phyloP scores from a whole-genome alignment of 345 rosid species.

The Trapa incisa region DNA sequence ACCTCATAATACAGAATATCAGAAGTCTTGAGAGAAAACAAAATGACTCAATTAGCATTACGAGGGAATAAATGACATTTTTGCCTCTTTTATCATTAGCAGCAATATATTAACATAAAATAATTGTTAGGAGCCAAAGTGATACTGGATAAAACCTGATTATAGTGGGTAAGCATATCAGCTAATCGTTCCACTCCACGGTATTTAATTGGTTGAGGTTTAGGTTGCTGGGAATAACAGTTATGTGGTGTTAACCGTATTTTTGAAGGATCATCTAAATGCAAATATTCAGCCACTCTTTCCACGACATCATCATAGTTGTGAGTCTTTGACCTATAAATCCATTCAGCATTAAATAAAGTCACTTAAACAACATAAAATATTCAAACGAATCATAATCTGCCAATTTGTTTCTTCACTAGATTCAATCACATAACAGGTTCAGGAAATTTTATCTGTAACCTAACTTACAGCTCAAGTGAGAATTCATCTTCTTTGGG shows the following conservation, averaged over 20 bases:
- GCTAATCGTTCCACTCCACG: slow-evolving; percentile 52
- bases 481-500: slow-evolving; percentile 64
- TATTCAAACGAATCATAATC: neutral
- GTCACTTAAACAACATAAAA: neutral
- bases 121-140: slow-evolving; percentile 4
- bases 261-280: slow-evolving; percentile 62
- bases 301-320: slow-evolving; percentile 69
- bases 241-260: slow-evolving; percentile 63
- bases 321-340: slow-evolving; percentile 47
- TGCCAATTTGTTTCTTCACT: neutral
- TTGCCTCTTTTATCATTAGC: slow-evolving; percentile 3
- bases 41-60: neutral
- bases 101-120: neutral
- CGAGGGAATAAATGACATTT: neutral
- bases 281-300: slow-evolving; percentile 43
- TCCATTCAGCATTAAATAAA: slow-evolving; percentile 4
- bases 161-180: slow-evolving; percentile 65
- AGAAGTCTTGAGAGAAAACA: slow-evolving; percentile 30
- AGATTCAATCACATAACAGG: neutral
- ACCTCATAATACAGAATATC: slow-evolving; percentile 69
- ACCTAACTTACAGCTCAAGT: slow-evolving; percentile 55
- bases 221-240: slow-evolving; percentile 76
- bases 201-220: slow-evolving; percentile 65
- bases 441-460: neutral
- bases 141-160: slow-evolving; percentile 38